Evolutionary conservation across 768 basidiomycete species (phyloP).

Genomic region (Crepidotus variabilis): DNA sequence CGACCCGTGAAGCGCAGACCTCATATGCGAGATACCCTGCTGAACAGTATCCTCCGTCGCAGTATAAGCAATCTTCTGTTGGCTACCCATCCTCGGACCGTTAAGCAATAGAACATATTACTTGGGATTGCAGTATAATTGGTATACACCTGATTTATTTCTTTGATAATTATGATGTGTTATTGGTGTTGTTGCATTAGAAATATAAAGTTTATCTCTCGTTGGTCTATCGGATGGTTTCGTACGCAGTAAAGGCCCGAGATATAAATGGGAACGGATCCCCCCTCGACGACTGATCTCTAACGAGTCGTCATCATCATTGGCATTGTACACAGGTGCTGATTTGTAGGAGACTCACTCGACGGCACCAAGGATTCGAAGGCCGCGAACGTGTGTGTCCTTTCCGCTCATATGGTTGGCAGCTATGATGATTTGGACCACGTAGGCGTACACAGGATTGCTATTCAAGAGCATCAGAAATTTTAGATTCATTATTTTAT

Average conservation of each 20-base stretch:
- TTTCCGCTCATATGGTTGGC: conserved; percentile 98
- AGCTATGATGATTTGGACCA: conserved; percentile 85
- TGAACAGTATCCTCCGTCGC: conserved; percentile 21
- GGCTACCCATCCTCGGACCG: conserved; percentile 26
- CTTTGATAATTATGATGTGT: conserved; percentile 17
- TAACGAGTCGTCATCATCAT: conserved; percentile 13
- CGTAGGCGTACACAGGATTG: conserved; percentile 84
- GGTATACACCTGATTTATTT: conserved; percentile 12
- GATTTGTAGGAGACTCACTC: conserved; percentile 48
- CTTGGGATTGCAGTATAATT: not conserved
- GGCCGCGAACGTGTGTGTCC: conserved; percentile 94
- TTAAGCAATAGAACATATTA: conserved; percentile 12
- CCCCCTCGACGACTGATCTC: conserved; percentile 48
- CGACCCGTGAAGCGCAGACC: conserved; percentile 4
- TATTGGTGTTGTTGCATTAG: not conserved
- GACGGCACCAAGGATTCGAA: conserved; percentile 80
- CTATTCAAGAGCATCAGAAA: conserved; percentile 33
- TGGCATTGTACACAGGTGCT: conserved; percentile 2
- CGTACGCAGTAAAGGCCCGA: conserved; percentile 70
- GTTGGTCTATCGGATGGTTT: conserved; percentile 58
- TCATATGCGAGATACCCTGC: conserved; percentile 12
- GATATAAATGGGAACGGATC: conserved; percentile 73
- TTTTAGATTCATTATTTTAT: not conserved
- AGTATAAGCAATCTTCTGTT: conserved; percentile 28
- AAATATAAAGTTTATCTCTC: conserved; percentile 4